These are phyloP conservation scores for Aspergillus bombycis DNA, from an alignment of 2,329 filamentous ascomycete genomes.

Conservation along the genomic window DNA sequence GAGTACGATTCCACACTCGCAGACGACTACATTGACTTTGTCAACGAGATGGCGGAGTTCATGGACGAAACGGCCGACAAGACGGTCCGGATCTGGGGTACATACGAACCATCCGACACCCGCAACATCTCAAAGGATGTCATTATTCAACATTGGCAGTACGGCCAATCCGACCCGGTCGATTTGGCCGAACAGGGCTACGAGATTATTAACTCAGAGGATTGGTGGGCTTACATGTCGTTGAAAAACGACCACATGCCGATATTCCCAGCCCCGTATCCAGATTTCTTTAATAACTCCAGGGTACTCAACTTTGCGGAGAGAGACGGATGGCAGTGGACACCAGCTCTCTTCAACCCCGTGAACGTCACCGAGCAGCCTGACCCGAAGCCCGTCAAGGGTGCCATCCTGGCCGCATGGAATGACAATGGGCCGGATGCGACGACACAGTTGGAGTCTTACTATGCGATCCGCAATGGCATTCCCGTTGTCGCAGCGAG, in stretches of 20 bases:
- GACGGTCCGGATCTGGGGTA: conserved; percentile 59
- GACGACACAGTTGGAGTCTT: conserved; percentile 55
- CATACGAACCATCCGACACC: conserved; percentile 50
- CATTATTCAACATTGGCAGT: conserved; percentile 61
- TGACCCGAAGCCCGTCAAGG: conserved; percentile 45
- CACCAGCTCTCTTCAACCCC: conserved; percentile 56
- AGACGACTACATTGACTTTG: conserved; percentile 56
- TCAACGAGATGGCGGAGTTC: conserved; percentile 56
- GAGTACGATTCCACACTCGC: conserved; percentile 54
- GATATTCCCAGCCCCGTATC: conserved; percentile 53
- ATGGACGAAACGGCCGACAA: conserved; percentile 50
- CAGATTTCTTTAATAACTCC: conserved; percentile 51
- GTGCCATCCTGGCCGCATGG: conserved; percentile 56
- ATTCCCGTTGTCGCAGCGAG: conserved; percentile 57
- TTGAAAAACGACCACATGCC: conserved; percentile 59
- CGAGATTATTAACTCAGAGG: conserved; percentile 57
- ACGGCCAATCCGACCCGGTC: conserved; percentile 56
- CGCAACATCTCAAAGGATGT: conserved; percentile 50
- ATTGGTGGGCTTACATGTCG: conserved; percentile 59
- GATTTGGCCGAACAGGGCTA: conserved; percentile 52
- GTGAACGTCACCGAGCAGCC: conserved; percentile 55
- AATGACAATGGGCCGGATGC: conserved; percentile 60
- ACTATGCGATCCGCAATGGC: conserved; percentile 55
- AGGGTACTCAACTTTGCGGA: conserved; percentile 55
- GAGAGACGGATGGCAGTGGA: conserved; percentile 48